Evolutionary conservation across 179 eudicot species (phyloP).

Genomic region (Camellia oleifera): DNA sequence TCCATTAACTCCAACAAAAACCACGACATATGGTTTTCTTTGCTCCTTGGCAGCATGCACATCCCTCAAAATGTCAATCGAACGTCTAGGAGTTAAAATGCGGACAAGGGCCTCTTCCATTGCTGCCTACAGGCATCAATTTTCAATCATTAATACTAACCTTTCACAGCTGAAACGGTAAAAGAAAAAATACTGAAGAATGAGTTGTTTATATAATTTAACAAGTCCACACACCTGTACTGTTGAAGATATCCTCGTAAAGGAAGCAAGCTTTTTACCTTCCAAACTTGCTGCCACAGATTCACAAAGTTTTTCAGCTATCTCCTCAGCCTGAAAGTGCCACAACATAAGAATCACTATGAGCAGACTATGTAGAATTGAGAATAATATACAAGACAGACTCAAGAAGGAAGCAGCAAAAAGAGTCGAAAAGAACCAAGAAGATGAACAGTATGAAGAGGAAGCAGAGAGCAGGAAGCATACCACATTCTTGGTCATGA

Average conservation of each 20-base stretch:
- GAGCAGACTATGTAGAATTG: neutral
- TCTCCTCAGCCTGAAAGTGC: slow-evolving; percentile 85
- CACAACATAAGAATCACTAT: slow-evolving; percentile 16
- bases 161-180: neutral
- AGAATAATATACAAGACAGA: slow-evolving; percentile 1
- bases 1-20: slow-evolving; percentile 98
- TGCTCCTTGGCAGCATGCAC: slow-evolving; percentile 97
- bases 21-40: slow-evolving; percentile 93
- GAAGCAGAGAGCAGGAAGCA: slow-evolving; percentile 23
- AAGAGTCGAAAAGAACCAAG: neutral
- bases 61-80: slow-evolving; percentile 95
- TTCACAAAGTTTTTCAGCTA: slow-evolving; percentile 96
- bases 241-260: slow-evolving; percentile 86
- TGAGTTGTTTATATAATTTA: neutral
- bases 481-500: slow-evolving; percentile 99
- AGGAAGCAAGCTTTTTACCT: slow-evolving; percentile 87
- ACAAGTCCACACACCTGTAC: slow-evolving; percentile 58
- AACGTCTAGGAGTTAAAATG: slow-evolving; percentile 88
- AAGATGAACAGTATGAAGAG: neutral
- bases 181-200: neutral
- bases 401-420: neutral
- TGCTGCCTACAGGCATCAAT: slow-evolving; percentile 56
- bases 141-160: neutral
- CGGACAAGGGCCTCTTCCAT: slow-evolving; percentile 99
- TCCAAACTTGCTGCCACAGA: slow-evolving; percentile 91